Evolutionary conservation across 768 basidiomycete species (phyloP).

Genomic region (Kwoniella newhampshirensis): DNA sequence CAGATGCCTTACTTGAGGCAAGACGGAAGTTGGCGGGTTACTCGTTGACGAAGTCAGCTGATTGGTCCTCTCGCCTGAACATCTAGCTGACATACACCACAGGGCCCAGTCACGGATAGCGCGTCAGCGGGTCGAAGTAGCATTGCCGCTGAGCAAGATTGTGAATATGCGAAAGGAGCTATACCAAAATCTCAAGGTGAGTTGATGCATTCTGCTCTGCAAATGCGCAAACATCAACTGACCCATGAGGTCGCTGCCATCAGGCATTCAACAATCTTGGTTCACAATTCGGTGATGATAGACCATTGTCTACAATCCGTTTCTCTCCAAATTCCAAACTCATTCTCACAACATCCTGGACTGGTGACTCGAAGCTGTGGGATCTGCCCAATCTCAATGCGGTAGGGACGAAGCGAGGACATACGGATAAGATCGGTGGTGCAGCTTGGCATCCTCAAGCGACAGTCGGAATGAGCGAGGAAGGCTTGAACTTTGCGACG

Average conservation of each 20-base stretch:
- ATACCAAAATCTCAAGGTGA: slow-evolving; percentile 83
- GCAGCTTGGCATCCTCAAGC: slow-evolving; percentile 97
- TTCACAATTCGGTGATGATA: slow-evolving; percentile 95
- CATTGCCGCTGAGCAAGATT: slow-evolving; percentile 78
- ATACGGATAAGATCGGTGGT: slow-evolving; percentile 87
- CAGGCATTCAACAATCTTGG: slow-evolving; percentile 89
- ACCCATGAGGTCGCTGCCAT: background rate
- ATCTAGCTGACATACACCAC: slow-evolving; percentile 54
- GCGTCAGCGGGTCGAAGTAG: slow-evolving; percentile 87
- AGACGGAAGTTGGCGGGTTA: slow-evolving; percentile 84
- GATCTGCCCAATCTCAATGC: slow-evolving; percentile 86
- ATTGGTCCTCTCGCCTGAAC: background rate
- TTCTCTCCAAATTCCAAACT: slow-evolving; percentile 88
- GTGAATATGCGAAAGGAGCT: slow-evolving; percentile 91
- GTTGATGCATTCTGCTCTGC: slow-evolving; percentile 27
- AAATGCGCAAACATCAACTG: background rate
- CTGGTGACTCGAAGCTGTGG: slow-evolving; percentile 92
- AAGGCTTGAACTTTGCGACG: slow-evolving; percentile 78
- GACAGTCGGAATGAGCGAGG: slow-evolving; percentile 66
- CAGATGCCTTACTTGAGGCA: slow-evolving; percentile 79
- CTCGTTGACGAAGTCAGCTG: slow-evolving; percentile 84
- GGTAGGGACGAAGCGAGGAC: slow-evolving; percentile 73
- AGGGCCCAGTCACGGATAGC: slow-evolving; percentile 94
- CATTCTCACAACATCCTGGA: slow-evolving; percentile 93
- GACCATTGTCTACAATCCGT: slow-evolving; percentile 88